phyloP scores from a whole-genome alignment of 371 early-diverging fungal genomes.

The Caulochytrium protostelioides region DNA sequence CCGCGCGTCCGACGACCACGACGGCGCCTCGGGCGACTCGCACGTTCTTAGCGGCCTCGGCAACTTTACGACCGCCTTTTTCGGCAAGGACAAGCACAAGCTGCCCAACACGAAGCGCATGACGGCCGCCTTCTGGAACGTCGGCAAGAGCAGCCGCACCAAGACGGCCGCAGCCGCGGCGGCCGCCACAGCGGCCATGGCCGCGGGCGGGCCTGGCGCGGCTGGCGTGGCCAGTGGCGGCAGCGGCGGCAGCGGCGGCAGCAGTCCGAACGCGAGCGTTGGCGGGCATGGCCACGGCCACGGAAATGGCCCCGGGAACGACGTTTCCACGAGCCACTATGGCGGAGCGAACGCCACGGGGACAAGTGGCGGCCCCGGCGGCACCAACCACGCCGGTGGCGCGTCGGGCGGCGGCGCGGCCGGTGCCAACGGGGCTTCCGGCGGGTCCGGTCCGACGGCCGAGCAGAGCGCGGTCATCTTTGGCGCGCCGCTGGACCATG shows the following conservation, averaged over 20 bases:
- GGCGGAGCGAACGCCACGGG: no score
- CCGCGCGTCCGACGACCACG: neutral
- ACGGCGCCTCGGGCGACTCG: neutral
- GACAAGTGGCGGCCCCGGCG: no score
- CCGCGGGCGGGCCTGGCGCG: no score
- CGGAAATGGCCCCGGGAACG: no score
- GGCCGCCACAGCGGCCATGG: no score
- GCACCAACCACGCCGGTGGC: no score
- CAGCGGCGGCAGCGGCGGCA: neutral
- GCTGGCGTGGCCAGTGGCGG: no score
- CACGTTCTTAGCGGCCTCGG: neutral
- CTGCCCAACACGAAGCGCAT: neutral
- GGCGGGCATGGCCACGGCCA: constrained; percentile 2
- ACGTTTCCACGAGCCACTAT: no score
- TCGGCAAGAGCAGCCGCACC: constrained; percentile 14
- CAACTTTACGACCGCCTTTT: neutral
- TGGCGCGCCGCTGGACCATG: constrained; percentile 16
- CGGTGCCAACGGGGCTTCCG: no score
- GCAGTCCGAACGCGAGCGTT: neutral
- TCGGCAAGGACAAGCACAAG: neutral
- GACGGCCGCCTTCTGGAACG: constrained; percentile 1
- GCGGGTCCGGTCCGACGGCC: no score
- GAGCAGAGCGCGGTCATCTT: constrained; percentile 12
- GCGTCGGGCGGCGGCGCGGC: no score
- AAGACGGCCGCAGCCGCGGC: constrained; percentile 5